These are phyloP conservation scores for Akebia trifoliata DNA, from an alignment of 164 flowering plant genomes.

Conservation along the genomic window DNA sequence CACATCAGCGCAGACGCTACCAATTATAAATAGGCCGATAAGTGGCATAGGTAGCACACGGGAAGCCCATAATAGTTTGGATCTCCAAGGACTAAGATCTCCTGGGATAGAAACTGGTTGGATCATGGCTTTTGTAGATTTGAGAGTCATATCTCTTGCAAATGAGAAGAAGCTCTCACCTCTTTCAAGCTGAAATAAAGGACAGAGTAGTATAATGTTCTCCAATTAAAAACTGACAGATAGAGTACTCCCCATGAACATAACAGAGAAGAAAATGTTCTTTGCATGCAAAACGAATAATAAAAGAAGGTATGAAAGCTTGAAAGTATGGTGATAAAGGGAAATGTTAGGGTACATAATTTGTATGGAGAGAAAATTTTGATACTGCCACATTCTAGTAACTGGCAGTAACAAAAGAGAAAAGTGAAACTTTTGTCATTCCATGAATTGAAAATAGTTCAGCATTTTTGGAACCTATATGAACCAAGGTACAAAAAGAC, in stretches of 20 bases:
- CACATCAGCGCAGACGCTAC: conserved; percentile 59
- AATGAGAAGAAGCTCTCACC: conserved; percentile 88
- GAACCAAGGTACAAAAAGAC: background rate
- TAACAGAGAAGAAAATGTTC: background rate
- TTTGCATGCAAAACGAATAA: too few relatives aligned
- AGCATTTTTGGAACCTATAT: too few relatives aligned
- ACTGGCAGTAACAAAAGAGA: too few relatives aligned
- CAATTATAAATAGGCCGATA: conserved; percentile 83
- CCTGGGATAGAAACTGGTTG: conserved; percentile 50
- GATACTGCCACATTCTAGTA: background rate
- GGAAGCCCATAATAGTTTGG: conserved; percentile 91
- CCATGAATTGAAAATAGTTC: too few relatives aligned
- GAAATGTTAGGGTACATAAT: background rate
- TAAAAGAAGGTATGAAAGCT: too few relatives aligned
- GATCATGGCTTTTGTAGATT: conserved; percentile 75
- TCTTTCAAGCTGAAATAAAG: conserved; percentile 58
- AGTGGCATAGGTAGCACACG: conserved; percentile 96
- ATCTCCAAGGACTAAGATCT: conserved; percentile 84
- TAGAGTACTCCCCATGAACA: too few relatives aligned
- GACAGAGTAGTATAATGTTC: background rate
- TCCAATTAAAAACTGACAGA: background rate
- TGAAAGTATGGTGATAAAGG: background rate
- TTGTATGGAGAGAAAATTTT: background rate
- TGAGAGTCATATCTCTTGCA: conserved; percentile 88
- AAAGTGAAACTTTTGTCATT: too few relatives aligned